Evolutionary conservation across 1,284 basidiomycete genomes (phyloP).

Genomic region (Boletus sp.): DNA sequence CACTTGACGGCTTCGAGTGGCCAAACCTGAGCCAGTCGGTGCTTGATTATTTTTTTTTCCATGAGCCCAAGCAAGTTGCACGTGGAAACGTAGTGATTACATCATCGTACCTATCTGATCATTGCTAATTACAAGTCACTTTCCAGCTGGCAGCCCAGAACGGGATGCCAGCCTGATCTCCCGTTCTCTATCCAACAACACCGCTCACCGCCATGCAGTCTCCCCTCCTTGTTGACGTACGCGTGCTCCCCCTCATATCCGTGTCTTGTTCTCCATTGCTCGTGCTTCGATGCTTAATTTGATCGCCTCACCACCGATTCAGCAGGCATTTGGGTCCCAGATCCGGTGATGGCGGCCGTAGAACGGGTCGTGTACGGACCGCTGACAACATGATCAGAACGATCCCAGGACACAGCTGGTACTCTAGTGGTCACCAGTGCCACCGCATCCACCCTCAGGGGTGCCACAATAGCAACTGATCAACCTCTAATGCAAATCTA

Average conservation of each 20-base stretch:
- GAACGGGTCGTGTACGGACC: slow-evolving; percentile 5
- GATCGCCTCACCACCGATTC: slow-evolving; percentile 2
- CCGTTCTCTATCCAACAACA: slow-evolving; percentile 2
- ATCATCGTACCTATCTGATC: slow-evolving; percentile 26
- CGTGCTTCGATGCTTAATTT: slow-evolving; percentile 7
- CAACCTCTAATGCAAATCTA: slow-evolving; percentile 4
- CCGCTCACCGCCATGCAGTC: slow-evolving; percentile 2
- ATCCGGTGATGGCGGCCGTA: slow-evolving; percentile 18
- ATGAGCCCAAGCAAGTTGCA: slow-evolving; percentile 12
- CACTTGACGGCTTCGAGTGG: neutral
- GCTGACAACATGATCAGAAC: slow-evolving; percentile 11
- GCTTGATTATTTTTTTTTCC: slow-evolving; percentile 15
- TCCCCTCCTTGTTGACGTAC: slow-evolving; percentile 4
- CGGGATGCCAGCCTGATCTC: slow-evolving; percentile 2
- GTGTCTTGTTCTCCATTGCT: slow-evolving; percentile 1
- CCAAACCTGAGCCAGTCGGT: neutral
- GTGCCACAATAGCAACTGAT: neutral
- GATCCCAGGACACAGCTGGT: slow-evolving; percentile 7
- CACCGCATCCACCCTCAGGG: slow-evolving; percentile 1
- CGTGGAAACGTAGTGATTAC: slow-evolving; percentile 30
- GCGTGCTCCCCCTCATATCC: slow-evolving; percentile 19
- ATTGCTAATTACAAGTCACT: slow-evolving; percentile 8
- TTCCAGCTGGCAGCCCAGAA: slow-evolving; percentile 19
- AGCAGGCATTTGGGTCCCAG: neutral
- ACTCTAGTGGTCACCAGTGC: neutral